These are phyloP conservation scores for Exophiala sp. DNA, from an alignment of 2,329 filamentous ascomycete species.

Conservation along the genomic window DNA sequence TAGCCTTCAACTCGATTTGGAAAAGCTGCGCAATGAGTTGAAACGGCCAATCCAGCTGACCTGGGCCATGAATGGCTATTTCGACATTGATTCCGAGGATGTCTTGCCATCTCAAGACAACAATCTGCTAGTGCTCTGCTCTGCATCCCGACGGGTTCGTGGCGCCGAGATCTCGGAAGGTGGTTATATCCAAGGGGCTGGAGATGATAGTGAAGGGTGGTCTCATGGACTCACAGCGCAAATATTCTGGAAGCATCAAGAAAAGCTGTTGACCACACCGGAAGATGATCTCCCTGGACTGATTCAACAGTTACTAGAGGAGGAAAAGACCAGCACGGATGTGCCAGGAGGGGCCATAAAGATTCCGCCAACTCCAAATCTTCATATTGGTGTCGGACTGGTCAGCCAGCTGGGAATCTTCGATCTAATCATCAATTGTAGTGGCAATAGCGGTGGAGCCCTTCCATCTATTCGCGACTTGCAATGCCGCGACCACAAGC, in stretches of 20 bases:
- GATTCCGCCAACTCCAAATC: constrained; percentile 39
- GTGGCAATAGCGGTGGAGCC: constrained; percentile 35
- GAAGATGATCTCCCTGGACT: constrained; percentile 62
- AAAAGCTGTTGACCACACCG: constrained; percentile 56
- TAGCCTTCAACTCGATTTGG: constrained; percentile 31
- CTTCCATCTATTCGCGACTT: constrained; percentile 50
- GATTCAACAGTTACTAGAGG: constrained; percentile 45
- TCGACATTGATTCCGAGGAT: constrained; percentile 1
- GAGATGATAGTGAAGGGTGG: constrained; percentile 94
- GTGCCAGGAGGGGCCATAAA: constrained; percentile 29
- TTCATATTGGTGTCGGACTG: constrained; percentile 32
- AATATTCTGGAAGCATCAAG: constrained; percentile 73
- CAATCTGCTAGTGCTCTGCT: constrained; percentile 76
- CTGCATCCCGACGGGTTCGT: constrained; percentile 69
- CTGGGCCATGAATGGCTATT: constrained; percentile 23
- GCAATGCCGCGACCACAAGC: constrained; percentile 67
- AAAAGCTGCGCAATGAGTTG: constrained; percentile 11
- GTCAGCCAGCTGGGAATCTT: constrained; percentile 39
- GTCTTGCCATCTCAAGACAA: neutral
- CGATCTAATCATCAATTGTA: constrained; percentile 42
- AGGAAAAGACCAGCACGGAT: constrained; percentile 25
- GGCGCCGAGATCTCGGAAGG: constrained; percentile 67
- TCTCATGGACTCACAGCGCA: constrained; percentile 71
- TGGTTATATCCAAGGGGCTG: constrained; percentile 89
- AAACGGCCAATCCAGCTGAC: constrained; percentile 19